Conservation (phyloP, 2,329 filamentous ascomycete species). For the Ceratocystis lukuohia region DNA sequence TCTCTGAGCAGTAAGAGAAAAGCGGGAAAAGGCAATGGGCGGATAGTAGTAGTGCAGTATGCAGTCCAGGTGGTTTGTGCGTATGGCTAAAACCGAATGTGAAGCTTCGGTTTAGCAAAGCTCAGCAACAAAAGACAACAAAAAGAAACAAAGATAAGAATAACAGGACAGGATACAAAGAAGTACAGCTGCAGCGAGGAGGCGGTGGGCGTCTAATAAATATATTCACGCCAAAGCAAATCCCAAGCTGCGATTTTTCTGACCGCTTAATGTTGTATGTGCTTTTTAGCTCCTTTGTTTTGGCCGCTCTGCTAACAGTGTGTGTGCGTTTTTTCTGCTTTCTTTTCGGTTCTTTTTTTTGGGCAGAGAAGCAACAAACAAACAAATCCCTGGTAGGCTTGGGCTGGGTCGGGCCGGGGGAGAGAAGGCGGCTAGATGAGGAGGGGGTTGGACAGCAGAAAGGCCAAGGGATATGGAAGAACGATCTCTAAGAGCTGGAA, state of each 20-base stretch:
- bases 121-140: background rate
- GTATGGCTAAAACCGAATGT: background rate
- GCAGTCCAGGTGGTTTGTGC: background rate
- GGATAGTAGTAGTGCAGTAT: background rate
- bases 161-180: background rate
- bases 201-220: constrained; percentile 5
- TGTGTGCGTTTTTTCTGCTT: background rate
- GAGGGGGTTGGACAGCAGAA: background rate
- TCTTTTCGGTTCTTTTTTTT: constrained; percentile 9
- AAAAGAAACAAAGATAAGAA: background rate
- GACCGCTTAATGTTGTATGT: constrained; percentile 1
- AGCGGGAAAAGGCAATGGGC: background rate
- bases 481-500: background rate
- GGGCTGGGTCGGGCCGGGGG: background rate
- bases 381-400: background rate
- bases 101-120: background rate
- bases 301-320: constrained; percentile 8
- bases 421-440: background rate
- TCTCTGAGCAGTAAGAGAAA: constrained; percentile 4
- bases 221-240: background rate
- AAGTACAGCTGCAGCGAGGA: background rate
- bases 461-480: background rate
- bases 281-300: constrained; percentile 8
- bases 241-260: background rate
- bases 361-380: background rate